A percentile compares a stretch with the other conserved stretches of the same genome.
Evolutionary conservation across 2,329 filamentous ascomycete species (phyloP).

Genomic region (Pyricularia sp.): DNA sequence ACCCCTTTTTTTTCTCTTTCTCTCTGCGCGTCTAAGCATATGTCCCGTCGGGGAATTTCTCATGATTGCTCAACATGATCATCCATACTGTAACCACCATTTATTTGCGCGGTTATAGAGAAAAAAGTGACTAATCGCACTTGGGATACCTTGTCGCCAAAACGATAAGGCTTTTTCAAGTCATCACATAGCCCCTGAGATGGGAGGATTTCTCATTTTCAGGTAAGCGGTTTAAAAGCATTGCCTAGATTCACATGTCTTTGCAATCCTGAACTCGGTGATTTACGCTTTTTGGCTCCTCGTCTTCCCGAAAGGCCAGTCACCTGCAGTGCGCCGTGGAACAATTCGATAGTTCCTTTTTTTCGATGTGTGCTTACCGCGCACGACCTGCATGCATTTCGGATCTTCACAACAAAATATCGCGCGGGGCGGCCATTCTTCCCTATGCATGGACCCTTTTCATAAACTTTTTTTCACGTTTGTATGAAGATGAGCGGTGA

Average conservation of each 20-base stretch:
- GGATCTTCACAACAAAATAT: neutral
- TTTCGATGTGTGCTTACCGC: neutral
- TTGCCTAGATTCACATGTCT: neutral
- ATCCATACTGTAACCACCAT: neutral
- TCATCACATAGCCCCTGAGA: neutral
- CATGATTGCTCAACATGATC: neutral
- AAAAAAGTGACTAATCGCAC: neutral
- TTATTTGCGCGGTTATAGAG: neutral
- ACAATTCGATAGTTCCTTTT: neutral
- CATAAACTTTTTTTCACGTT: neutral
- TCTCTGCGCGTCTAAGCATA: neutral
- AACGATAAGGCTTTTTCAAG: neutral
- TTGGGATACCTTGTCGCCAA: neutral
- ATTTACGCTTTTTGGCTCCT: no score
- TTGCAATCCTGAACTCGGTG: neutral
- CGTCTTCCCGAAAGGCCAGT: neutral
- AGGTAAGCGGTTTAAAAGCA: neutral
- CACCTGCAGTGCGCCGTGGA: neutral
- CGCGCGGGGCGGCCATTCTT: neutral
- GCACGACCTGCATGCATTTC: neutral
- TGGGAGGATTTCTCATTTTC: neutral
- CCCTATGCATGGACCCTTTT: neutral
- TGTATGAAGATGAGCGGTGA: neutral
- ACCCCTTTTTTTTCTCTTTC: neutral
- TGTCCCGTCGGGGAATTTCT: neutral